phyloP scores from a whole-genome alignment of 2,329 filamentous ascomycete genomes.

The Leptographium lundbergii region DNA sequence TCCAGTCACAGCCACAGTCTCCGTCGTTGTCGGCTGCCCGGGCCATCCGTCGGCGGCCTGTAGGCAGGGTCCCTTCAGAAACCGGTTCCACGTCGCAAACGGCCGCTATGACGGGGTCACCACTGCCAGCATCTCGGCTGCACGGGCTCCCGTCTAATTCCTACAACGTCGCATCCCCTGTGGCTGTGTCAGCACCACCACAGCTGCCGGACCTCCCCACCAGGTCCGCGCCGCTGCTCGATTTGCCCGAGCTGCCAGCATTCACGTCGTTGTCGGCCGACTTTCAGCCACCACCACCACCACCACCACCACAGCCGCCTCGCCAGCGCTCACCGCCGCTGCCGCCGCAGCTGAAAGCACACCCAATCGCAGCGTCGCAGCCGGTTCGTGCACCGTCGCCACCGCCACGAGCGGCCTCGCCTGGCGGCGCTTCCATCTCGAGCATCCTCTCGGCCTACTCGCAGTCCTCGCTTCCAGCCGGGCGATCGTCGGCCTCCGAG shows the following conservation, averaged over 20 bases:
- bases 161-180: not conserved
- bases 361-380: not conserved
- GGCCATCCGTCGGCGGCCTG: conserved; percentile 1
- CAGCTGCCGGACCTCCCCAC: conserved; percentile 6
- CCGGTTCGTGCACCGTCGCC: not conserved
- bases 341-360: not conserved
- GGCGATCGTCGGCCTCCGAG: conserved; percentile 20
- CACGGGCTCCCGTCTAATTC: not conserved
- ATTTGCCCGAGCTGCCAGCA: not conserved
- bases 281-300: not conserved
- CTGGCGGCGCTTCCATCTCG: conserved; percentile 29
- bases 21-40: not conserved
- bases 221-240: not conserved
- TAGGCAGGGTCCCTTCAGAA: not conserved
- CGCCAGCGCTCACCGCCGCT: not conserved
- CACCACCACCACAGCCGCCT: not conserved
- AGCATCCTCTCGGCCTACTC: conserved; percentile 45
- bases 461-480: conserved; percentile 7
- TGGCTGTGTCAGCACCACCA: not conserved
- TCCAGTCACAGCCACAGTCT: not conserved
- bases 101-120: not conserved
- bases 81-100: not conserved
- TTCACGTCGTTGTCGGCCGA: not conserved
- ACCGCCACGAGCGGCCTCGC: conserved; percentile 10
- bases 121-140: not conserved